Evolutionary conservation across 1,284 basidiomycete species (phyloP), one percentile per base, ranked within the genome.

Genomic region (Sporisorium exsertum): DNA sequence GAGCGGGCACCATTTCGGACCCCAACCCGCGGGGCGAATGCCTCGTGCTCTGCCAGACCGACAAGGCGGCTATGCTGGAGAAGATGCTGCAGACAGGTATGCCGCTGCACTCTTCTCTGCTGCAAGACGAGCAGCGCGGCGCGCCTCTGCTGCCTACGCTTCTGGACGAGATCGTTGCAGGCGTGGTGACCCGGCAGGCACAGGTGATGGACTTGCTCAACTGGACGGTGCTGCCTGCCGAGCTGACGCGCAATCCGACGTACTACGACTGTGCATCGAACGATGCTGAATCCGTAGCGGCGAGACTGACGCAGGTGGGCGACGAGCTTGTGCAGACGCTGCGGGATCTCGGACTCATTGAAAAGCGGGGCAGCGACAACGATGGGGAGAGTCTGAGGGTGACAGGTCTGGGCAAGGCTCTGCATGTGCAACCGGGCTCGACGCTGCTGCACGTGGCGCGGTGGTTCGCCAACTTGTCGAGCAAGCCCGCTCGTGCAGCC

Each of bases 1-100:
- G 89, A 50, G 91, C 91, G 78, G 86, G 88, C 16, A 32, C 82
- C 87, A 26, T 71, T 16, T 47, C 56, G n/a, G 37, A 62, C n/a
- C 67, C 77, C 5, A 70, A 64, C 22, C 58, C 77, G 45, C 70
- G 64, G 72, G 83, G 47, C 62, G 43, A 86, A 81, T 20, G 94
- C 93, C 0, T 89, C 88, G 68, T 96, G 94, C 87, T 89, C 86
- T 98, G 66, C 92, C 98, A 87, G 95, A 94, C 85, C 93, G 95
- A 84, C 88, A 91, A 27, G 93, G 97, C 85, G 89, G 91, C 58
- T 89, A 91, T 78, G 91, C 93, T 78, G 80, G 89, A 90, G 49
- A 91, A 92, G 24, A 93, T 95, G 87, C 87, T 99, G 65, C 90
- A 91, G 52, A 91, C 94, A 33, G 97, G 97, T 8, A 87, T 97